A percentile compares a stretch with the other conserved stretches of the same genome.
These are phyloP conservation scores for Paralagenidium karlingii DNA, from an alignment of 352 stramenopile genomes.

Conservation along the genomic window DNA sequence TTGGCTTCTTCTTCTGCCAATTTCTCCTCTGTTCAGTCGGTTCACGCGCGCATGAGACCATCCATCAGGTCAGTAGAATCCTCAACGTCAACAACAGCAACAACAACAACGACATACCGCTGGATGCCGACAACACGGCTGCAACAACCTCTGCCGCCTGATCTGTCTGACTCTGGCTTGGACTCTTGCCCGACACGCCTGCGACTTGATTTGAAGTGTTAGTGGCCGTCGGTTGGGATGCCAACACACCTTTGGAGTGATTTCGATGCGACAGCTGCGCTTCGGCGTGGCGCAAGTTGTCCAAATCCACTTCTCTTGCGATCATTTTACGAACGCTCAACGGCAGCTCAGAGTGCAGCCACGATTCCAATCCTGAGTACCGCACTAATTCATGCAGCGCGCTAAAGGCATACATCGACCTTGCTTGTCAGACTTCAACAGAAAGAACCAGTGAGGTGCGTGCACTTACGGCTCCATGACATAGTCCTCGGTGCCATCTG, in stretches of 20 bases:
- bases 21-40: slow-evolving; percentile 23
- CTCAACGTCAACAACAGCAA: too few relatives aligned
- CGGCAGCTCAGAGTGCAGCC: slow-evolving; percentile 28
- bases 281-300: slow-evolving; percentile 9
- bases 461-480: slow-evolving; percentile 57
- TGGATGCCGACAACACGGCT: slow-evolving; percentile 40
- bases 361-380: slow-evolving; percentile 18
- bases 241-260: neutral
- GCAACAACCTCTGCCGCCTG: too few relatives aligned
- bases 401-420: slow-evolving; percentile 13
- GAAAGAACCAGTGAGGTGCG: neutral
- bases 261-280: neutral
- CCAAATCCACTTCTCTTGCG: slow-evolving; percentile 62
- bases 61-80: too few relatives aligned
- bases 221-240: neutral
- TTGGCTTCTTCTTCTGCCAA: slow-evolving; percentile 42
- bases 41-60: too few relatives aligned
- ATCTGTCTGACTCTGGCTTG: too few relatives aligned
- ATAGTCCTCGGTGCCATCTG: slow-evolving; percentile 62
- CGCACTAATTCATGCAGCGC: slow-evolving; percentile 53
- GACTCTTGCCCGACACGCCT: slow-evolving; percentile 14
- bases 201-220: slow-evolving; percentile 2
- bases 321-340: slow-evolving; percentile 63
- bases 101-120: slow-evolving; percentile 15
- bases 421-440: neutral